These are phyloP conservation scores for Neofusicoccum cordaticola DNA, from an alignment of 2,329 filamentous ascomycete species.

Conservation along the genomic window DNA sequence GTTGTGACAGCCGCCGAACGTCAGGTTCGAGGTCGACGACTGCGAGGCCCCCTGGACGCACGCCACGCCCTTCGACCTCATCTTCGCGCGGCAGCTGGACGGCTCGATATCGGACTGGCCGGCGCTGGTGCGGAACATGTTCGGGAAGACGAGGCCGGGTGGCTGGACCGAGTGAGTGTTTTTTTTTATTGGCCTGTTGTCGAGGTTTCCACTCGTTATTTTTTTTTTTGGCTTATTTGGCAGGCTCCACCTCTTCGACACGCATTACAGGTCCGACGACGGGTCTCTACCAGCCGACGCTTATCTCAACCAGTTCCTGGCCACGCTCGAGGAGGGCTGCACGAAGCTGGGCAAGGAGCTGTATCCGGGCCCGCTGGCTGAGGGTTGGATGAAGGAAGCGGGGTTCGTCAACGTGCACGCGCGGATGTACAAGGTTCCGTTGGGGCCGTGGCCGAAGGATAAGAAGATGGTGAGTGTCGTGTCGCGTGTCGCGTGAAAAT, in stretches of 20 bases:
- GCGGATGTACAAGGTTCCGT: constrained; percentile 27
- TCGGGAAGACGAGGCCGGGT: constrained; percentile 33
- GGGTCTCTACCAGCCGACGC: constrained; percentile 26
- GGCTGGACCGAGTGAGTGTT: constrained; percentile 45
- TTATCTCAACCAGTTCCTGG: constrained; percentile 7
- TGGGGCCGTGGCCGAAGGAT: constrained; percentile 28
- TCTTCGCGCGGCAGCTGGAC: constrained; percentile 53
- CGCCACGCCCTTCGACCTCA: constrained; percentile 53
- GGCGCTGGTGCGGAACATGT: constrained; percentile 46
- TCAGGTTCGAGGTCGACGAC: constrained; percentile 63
- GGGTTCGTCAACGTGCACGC: constrained; percentile 46
- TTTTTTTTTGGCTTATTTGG: background rate
- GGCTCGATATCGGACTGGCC: constrained; percentile 55
- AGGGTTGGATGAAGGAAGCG: constrained; percentile 33
- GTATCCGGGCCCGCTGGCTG: constrained; percentile 32
- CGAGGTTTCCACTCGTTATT: too few species aligned
- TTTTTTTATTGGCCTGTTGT: too few species aligned
- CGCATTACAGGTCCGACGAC: constrained; percentile 40
- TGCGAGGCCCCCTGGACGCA: constrained; percentile 58
- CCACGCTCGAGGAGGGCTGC: background rate
- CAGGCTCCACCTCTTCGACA: constrained; percentile 43
- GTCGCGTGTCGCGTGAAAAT: too few species aligned
- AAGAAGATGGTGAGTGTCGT: constrained; percentile 18
- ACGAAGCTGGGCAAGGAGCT: constrained; percentile 20
- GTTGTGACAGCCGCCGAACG: constrained; percentile 49